Conservation (phyloP, 75 land plant species). For the Larix kaempferi region DNA sequence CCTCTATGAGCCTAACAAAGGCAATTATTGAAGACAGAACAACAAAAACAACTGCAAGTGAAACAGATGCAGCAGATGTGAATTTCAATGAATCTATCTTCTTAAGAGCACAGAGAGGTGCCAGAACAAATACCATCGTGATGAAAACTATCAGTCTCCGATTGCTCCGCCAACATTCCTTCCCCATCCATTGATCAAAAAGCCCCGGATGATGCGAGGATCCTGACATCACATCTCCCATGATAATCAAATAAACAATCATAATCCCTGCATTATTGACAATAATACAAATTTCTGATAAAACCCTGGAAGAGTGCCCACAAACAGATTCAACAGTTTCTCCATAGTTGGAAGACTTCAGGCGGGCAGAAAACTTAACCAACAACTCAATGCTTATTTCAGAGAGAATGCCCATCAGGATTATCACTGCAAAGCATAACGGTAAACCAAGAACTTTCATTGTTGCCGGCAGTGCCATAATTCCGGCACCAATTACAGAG, state of each 20-base stretch:
- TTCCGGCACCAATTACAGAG: slow-evolving; percentile 91
- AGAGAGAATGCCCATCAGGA: slow-evolving; percentile 83
- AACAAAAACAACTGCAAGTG: slow-evolving; percentile 85
- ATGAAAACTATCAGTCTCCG: slow-evolving; percentile 59
- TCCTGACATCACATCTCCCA: slow-evolving; percentile 94
- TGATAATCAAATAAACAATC: slow-evolving; percentile 90
- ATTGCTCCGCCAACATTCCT: slow-evolving; percentile 54
- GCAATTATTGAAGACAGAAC: slow-evolving; percentile 60
- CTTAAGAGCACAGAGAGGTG: slow-evolving; percentile 67
- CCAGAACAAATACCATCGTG: slow-evolving; percentile 52
- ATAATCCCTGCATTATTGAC: slow-evolving; percentile 89
- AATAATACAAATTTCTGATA: slow-evolving; percentile 82
- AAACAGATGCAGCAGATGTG: slow-evolving; percentile 90
- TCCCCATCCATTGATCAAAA: slow-evolving; percentile 67
- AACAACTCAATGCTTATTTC: slow-evolving; percentile 83
- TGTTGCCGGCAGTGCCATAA: slow-evolving; percentile 97
- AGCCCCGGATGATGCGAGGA: slow-evolving; percentile 69
- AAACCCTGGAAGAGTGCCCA: slow-evolving; percentile 42
- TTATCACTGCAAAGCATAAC: slow-evolving; percentile 49
- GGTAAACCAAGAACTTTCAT: slow-evolving; percentile 90
- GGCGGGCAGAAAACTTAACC: slow-evolving; percentile 42
- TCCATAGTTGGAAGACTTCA: slow-evolving; percentile 71
- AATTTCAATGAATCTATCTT: slow-evolving; percentile 85
- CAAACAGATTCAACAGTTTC: slow-evolving; percentile 69
- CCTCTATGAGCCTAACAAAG: slow-evolving; percentile 62